phyloP scores from a whole-genome alignment of 2,329 filamentous ascomycete genomes.

The Colletotrichum liaoningense region DNA sequence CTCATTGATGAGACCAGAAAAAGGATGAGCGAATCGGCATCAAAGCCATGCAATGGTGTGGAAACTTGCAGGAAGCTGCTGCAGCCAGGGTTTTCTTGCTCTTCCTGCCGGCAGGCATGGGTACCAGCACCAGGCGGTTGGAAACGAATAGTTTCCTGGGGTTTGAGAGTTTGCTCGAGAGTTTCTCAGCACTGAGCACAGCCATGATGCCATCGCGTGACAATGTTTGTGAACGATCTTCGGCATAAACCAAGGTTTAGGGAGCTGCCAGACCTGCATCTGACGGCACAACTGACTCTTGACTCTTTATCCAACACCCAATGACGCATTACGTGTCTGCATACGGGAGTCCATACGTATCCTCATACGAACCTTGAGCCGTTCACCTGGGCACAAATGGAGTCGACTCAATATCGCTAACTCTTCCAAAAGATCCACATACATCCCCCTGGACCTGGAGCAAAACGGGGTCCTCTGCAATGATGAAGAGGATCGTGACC shows the following conservation, averaged over 20 bases:
- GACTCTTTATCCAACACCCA: not conserved
- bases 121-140: conserved; percentile 13
- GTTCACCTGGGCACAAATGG: not conserved
- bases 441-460: conserved; percentile 3
- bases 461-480: not conserved
- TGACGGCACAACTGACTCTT: not conserved
- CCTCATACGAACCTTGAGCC: not conserved
- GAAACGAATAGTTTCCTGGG: not conserved
- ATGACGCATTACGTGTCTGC: not conserved
- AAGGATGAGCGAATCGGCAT: conserved; percentile 23
- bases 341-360: not conserved
- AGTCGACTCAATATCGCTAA: conserved; percentile 16
- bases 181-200: not conserved
- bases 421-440: conserved; percentile 3
- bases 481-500: conserved; percentile 25
- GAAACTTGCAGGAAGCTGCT: conserved; percentile 11
- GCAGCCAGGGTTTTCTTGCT: not conserved
- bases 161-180: not conserved
- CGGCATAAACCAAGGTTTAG: not conserved
- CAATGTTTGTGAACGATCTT: not conserved
- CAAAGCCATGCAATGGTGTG: conserved; percentile 15
- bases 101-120: conserved; percentile 7
- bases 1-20: not conserved
- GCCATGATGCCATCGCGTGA: not conserved
- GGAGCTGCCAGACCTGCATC: not conserved